Conservation (phyloP, 257 asterid species). For the Phtheirospermum japonicum region DNA sequence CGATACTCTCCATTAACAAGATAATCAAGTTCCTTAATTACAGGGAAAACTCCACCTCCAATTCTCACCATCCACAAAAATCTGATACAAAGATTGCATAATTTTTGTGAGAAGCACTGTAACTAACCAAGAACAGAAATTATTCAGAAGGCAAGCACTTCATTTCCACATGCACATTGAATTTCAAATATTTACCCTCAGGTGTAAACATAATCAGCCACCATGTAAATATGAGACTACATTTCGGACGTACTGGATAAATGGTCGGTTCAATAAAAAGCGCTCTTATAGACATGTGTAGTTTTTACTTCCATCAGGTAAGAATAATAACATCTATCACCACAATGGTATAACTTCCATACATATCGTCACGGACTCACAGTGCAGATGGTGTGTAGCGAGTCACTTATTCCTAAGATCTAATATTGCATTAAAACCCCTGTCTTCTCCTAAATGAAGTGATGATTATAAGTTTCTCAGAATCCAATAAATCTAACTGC, state of each 20-base stretch:
- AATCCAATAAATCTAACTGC: background rate
- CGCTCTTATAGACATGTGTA: slow-evolving; percentile 5
- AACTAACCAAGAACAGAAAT: slow-evolving; percentile 8
- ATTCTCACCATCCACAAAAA: slow-evolving; percentile 99
- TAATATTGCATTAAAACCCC: slow-evolving; percentile 2
- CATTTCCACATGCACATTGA: slow-evolving; percentile 8
- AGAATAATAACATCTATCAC: background rate
- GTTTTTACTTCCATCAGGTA: slow-evolving; percentile 6
- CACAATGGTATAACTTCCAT: too few species aligned
- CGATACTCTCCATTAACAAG: slow-evolving; percentile 99
- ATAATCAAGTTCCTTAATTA: slow-evolving; percentile 96
- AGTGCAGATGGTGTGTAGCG: too few species aligned
- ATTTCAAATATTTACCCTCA: slow-evolving; percentile 1
- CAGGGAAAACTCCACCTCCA: slow-evolving; percentile 97
- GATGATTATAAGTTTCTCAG: slow-evolving; percentile 13
- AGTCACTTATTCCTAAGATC: background rate
- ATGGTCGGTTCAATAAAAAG: background rate
- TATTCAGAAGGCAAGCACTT: slow-evolving; percentile 6
- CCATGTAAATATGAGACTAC: background rate
- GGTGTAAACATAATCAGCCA: slow-evolving; percentile 5
- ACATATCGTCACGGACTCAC: too few species aligned
- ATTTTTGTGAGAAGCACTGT: slow-evolving; percentile 22
- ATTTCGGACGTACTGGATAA: slow-evolving; percentile 2
- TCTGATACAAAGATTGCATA: slow-evolving; percentile 38
- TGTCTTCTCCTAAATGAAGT: background rate